Evolutionary conservation across 257 asterid genomes (phyloP), one percentile per base, ranked within the genome.

Genomic region (Gentiana macrophylla): DNA sequence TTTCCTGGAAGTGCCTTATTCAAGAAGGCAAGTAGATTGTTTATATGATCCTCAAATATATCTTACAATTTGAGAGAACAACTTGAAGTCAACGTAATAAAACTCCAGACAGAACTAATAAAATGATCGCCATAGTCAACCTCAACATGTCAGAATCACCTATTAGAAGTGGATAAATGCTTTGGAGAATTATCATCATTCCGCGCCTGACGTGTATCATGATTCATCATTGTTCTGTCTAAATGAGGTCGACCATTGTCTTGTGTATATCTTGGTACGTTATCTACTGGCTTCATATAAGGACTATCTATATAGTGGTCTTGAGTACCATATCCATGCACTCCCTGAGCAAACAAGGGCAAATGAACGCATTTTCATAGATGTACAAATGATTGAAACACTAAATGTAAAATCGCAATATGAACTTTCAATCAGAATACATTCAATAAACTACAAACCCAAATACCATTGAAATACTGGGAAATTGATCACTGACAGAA

Each of bases 401-500:
- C 24, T 43, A 43, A 51, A 13, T 15, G 8, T 10, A 35, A 8
- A 51, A 47, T 10, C 6, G 34, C 7, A 6, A 37, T n/a, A 60
- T 57, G 24, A 24, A 24, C 24, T 24, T 24, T 24, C 9, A 41
- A 41, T 59, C 15, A 10, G 53, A 56, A 50, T 66, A 46, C 34
- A 35, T 47, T 59, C 36, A 37, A 32, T 11, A 57, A 63, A 64
- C 50, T 38, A 56, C 50, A 68, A 53, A 10, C 64, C 37, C 33
- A 24, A 59, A 50, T 79, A 84, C 98, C 95, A 62, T 64, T 56
- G 89, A 73, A 71, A 81, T 79, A 66, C 75, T 68, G 37, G 90
- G 83, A 62, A 69, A 59, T 69, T 80, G 86, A 62, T 69, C 64
- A 70, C 66, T 69, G 37, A 62, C 63, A 52, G 70, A 75, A 57